Conservation (phyloP, 225 moss, liverwort and hornwort species). For the Physcomitrium patens region DNA sequence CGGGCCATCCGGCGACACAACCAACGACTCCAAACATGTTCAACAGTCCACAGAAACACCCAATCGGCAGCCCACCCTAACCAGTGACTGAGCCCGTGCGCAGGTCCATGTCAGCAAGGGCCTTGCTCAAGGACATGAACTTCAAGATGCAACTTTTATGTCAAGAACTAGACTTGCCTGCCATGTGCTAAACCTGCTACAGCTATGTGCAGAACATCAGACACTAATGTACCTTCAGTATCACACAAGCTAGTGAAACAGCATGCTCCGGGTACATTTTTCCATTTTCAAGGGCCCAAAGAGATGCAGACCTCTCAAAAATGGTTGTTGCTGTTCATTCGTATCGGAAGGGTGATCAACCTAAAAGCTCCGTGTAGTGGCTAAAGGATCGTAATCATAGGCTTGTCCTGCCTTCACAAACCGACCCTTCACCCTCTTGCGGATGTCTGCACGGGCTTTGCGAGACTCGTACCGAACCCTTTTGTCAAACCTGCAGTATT, state of each 20-base stretch:
- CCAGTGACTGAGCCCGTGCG: slow-evolving; percentile 7
- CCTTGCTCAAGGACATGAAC: slow-evolving; percentile 26
- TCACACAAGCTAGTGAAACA: slow-evolving; percentile 45
- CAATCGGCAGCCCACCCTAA: background rate
- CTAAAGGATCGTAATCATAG: slow-evolving; percentile 61
- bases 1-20: slow-evolving; percentile 16
- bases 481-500: slow-evolving; percentile 54
- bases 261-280: slow-evolving; percentile 33
- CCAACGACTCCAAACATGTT: slow-evolving; percentile 34
- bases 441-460: slow-evolving; percentile 63
- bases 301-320: slow-evolving; percentile 42
- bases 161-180: slow-evolving; percentile 22
- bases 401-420: slow-evolving; percentile 63
- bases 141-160: slow-evolving; percentile 24
- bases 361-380: slow-evolving; percentile 51
- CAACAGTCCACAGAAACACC: slow-evolving; percentile 9
- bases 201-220: slow-evolving; percentile 21
- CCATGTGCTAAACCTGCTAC: slow-evolving; percentile 23
- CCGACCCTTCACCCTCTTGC: slow-evolving; percentile 68
- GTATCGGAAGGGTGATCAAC: slow-evolving; percentile 4
- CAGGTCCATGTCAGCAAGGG: slow-evolving; percentile 8
- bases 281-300: slow-evolving; percentile 27
- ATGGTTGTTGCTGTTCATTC: slow-evolving; percentile 27
- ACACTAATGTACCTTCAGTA: slow-evolving; percentile 25
- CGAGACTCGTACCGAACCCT: slow-evolving; percentile 65